Base-by-base conservation (phyloP, 306 rosid genomes). In the Cicer bijugum region DNA sequence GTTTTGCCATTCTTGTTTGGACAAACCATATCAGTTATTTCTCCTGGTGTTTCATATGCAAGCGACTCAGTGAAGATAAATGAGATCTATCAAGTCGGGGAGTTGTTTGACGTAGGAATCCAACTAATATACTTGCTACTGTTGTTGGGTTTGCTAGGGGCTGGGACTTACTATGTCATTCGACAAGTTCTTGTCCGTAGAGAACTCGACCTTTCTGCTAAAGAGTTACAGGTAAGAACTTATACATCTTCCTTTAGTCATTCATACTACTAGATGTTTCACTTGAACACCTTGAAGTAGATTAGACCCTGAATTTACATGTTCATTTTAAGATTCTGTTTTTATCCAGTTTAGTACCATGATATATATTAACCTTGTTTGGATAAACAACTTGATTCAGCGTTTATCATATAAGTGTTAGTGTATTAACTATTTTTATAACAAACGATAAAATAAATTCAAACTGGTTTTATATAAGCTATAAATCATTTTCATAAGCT, bases 201-300 rank as follows among this genome's bases (percentile, higher is more conserved):
- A 75, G 98, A 89, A 82, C 98, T 93, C 40, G 98, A 93, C 78
- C 98, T 93, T 84, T 93, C 98, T 72, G 98, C 98, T 73, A 93
- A 93, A 81, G 98, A 91, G 80, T 82, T 93, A 86, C 98, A 89
- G 87, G 98, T 91, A 68, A 75, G 75, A 75, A 12, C 64, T 57
- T 75, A 5, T 52, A 39, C 82, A 37, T 84, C 51, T 72, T 73
- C 39, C 58, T 74, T 43, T 71, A 14, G 60, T 52, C 61, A 70
- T 77, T 52, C 68, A 23, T 8, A 60, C 42, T 39, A 59, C 2
- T 67, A 8, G 63, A 42, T 58, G 39, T 69, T 69, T 48, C 64
- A 70, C 61, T 42, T 45, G 61, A 17, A 50, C 78, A 51, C 61
- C 64, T 35, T 53, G 59, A 85, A 59, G 67, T 12, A 59, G 50